Evolutionary conservation across 768 basidiomycete species (phyloP), one percentile per base, ranked within the genome.

Genomic region (Antrodiella citrinella): DNA sequence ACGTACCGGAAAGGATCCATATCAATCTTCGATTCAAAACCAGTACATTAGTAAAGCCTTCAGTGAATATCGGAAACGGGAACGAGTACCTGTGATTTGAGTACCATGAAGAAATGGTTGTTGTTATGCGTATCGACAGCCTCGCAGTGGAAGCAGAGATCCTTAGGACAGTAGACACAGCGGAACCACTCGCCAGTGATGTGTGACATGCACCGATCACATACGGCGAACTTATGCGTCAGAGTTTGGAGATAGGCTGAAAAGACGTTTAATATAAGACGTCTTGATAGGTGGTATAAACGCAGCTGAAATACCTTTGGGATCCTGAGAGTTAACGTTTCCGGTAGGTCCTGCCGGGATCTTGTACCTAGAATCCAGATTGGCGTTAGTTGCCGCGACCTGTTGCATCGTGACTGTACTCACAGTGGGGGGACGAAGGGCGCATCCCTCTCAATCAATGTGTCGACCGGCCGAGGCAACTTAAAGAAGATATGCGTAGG

Each of bases 131-230:
- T 84, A 59, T 91, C 91, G 22, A 86, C 68, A 43, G 69, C 73
- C 64, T 93, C 87, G 58, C 93, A 95, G 24, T 75, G 75, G 39
- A 81, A 81, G 67, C 94, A 96, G n/a, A 95, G 69, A 62, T 97
- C 94, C 57, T 78, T 82, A 4, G 76, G 75, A 60, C 93, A 96
- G 61, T 91, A 90, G 3, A 81, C 91, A 60, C 94, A 97, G 57
- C 86, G 79, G 67, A 84, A 87, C 94, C 94, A 97, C 57, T 81
- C 78, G 13, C 94, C 94, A n/a, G 72, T 68, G 48, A 96, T 94
- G 45, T 74, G 76, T 21, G 74, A 76, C 72, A 91, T 80, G 64
- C 94, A 94, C 42, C 83, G 78, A 67, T 97, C 94, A 57, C 94
- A 97, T 4, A 91, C 65, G 4, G 91, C 86, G 19, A 76, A 69